These are phyloP conservation scores for Exophiala sideris DNA, from an alignment of 2,329 filamentous ascomycete genomes.

Conservation along the genomic window DNA sequence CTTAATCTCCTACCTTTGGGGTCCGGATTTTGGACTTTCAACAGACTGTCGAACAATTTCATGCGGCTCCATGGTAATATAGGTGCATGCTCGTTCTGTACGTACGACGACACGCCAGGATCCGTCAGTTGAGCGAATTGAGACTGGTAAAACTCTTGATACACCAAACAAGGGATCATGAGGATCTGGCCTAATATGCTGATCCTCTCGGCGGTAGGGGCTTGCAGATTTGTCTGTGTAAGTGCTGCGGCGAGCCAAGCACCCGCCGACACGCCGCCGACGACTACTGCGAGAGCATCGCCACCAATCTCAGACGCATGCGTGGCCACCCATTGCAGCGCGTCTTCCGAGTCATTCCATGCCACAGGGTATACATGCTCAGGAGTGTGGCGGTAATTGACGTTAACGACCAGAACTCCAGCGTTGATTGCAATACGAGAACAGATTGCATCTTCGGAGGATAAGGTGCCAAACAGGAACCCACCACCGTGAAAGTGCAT, in stretches of 20 bases:
- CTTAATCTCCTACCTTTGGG: constrained; percentile 39
- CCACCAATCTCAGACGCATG: constrained; percentile 42
- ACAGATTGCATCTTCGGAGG: constrained; percentile 54
- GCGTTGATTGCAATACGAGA: constrained; percentile 40
- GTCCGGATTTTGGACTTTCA: constrained; percentile 29
- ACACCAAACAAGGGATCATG: constrained; percentile 49
- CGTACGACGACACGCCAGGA: constrained; percentile 43
- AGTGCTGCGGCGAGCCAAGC: constrained; percentile 44
- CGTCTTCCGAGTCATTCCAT: constrained; percentile 54
- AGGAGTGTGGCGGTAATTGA: constrained; percentile 60
- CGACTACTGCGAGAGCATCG: constrained; percentile 39
- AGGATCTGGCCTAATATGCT: constrained; percentile 51
- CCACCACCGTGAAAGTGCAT: constrained; percentile 56
- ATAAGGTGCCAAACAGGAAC: constrained; percentile 54
- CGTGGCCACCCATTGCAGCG: constrained; percentile 53
- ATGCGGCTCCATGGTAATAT: constrained; percentile 44
- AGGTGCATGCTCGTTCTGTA: constrained; percentile 49
- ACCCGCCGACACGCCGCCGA: constrained; percentile 52
- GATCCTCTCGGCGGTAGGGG: constrained; percentile 29
- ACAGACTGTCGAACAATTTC: constrained; percentile 32
- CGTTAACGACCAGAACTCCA: constrained; percentile 46
- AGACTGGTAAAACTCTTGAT: constrained; percentile 34
- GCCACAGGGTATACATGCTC: constrained; percentile 52
- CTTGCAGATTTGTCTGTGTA: background rate
- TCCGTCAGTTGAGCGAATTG: constrained; percentile 39